Percentiles rank a stretch among this genome's conserved stretches.
Evolutionary conservation across 2,329 filamentous ascomycete genomes (phyloP).

Genomic region (Botrytis cinerea): DNA sequence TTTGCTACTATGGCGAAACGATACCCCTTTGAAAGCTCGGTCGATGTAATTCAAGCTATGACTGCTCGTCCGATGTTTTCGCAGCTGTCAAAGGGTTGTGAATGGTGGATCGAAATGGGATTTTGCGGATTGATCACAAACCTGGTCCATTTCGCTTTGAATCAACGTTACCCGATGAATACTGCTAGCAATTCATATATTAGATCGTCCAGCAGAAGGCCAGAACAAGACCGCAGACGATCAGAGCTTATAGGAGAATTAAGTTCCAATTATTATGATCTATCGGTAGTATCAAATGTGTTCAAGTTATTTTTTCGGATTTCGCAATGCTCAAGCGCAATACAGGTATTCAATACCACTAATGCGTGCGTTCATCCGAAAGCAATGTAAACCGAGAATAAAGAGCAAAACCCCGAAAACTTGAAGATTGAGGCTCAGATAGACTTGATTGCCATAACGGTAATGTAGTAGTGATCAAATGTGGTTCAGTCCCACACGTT

Average conservation of each 20-base stretch:
- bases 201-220: background rate
- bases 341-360: background rate
- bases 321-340: background rate
- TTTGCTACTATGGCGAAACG: background rate
- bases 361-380: background rate
- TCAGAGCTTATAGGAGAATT: fast-evolving
- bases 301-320: background rate
- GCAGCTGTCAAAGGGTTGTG: background rate
- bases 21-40: background rate
- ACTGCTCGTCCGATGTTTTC: fast-evolving
- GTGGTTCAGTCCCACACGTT: background rate
- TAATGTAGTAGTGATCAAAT: background rate
- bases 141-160: background rate
- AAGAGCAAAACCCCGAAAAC: fast-evolving
- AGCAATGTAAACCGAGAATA: background rate
- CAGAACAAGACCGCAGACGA: fast-evolving
- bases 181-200: fast-evolving
- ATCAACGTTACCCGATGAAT: background rate
- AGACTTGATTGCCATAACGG: background rate
- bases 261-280: background rate
- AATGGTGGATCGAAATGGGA: background rate
- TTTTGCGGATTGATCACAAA: background rate
- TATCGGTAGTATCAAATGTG: background rate
- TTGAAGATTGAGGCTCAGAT: background rate
- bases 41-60: background rate